phyloP scores from a whole-genome alignment of 2,329 filamentous ascomycete species.

The Didymella keratinophila region DNA sequence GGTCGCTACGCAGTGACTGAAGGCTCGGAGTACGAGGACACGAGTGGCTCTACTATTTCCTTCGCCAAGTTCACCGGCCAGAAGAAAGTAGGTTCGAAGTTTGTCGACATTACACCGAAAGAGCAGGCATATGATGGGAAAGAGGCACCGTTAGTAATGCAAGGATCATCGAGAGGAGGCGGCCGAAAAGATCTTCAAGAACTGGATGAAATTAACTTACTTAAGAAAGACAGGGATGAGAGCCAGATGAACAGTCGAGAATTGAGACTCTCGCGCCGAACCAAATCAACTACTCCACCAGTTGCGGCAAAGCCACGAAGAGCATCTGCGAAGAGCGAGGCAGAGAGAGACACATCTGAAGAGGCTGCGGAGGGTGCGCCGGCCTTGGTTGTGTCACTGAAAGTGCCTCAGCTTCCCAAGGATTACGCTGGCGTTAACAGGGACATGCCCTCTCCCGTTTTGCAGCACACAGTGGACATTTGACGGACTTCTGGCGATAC shows the following conservation, averaged over 20 bases:
- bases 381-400: neutral
- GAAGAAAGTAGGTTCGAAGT: slow-evolving; percentile 32
- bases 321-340: neutral
- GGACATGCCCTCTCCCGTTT: neutral
- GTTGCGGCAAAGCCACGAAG: neutral
- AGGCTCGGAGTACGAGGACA: slow-evolving; percentile 38
- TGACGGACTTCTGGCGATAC: neutral
- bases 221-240: no score
- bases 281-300: neutral
- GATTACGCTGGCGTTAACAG: no score
- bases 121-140: slow-evolving; percentile 23
- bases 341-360: neutral
- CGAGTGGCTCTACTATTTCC: slow-evolving; percentile 32
- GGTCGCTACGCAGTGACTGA: slow-evolving; percentile 39
- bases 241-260: neutral
- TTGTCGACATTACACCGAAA: slow-evolving; percentile 32
- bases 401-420: neutral
- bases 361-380: neutral
- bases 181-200: neutral
- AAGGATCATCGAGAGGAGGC: neutral
- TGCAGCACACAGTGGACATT: neutral
- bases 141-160: neutral
- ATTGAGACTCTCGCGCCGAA: neutral
- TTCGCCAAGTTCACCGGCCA: slow-evolving; percentile 37
- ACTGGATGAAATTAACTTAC: neutral